Evolutionary conservation across 306 rosid genomes (phyloP).

Genomic region (Vigna trinervia): DNA sequence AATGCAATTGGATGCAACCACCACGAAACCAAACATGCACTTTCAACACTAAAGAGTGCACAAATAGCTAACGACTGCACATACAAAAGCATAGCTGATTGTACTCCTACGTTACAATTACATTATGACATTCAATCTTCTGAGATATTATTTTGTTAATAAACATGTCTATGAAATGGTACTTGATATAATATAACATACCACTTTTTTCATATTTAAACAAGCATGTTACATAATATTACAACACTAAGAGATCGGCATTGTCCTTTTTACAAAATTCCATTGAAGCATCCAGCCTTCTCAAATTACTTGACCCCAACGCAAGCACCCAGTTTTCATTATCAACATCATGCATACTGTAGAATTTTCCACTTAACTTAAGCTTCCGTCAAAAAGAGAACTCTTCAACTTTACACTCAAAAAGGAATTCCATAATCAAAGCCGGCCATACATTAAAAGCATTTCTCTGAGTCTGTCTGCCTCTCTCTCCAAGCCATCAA

Average conservation of each 20-base stretch:
- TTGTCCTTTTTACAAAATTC: constrained; percentile 15
- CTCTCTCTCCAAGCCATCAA: constrained; percentile 74
- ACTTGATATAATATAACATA: neutral
- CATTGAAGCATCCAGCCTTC: constrained; percentile 33
- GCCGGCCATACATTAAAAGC: constrained; percentile 78
- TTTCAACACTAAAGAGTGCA: neutral
- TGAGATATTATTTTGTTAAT: neutral
- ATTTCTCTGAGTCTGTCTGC: constrained; percentile 64
- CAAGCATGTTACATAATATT: neutral
- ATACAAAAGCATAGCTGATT: neutral
- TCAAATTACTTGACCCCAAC: constrained; percentile 22
- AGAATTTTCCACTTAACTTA: constrained; percentile 18
- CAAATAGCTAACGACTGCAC: neutral
- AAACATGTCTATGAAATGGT: neutral
- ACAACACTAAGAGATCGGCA: neutral
- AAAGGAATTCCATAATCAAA: constrained; percentile 49
- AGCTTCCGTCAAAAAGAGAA: constrained; percentile 19
- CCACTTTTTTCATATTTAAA: neutral
- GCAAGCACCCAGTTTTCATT: constrained; percentile 19
- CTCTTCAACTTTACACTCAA: constrained; percentile 30
- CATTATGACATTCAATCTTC: neutral
- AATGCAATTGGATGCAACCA: neutral
- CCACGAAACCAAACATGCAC: neutral
- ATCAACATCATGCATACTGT: constrained; percentile 27
- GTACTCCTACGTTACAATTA: neutral